These are phyloP conservation scores for Nymphaea thermarum DNA, from an alignment of 164 flowering plant species.

Conservation along the genomic window DNA sequence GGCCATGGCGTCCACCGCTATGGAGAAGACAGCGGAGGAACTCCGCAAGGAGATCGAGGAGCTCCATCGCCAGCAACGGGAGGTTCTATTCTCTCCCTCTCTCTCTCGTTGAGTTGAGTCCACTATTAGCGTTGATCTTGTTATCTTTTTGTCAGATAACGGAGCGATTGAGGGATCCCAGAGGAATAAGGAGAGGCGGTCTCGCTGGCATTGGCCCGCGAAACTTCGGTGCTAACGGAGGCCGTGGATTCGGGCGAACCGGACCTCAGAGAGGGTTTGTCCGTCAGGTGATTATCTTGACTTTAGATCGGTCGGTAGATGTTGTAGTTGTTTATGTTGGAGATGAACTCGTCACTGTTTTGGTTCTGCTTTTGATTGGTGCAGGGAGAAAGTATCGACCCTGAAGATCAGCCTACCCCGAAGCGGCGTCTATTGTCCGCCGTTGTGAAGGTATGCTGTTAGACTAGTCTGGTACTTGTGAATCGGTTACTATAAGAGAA, in stretches of 20 bases:
- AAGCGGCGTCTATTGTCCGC: constrained; percentile 82
- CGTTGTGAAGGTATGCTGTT: constrained; percentile 60
- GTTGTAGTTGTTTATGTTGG: no score
- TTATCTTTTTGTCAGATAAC: constrained; percentile 39
- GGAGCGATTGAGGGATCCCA: constrained; percentile 84
- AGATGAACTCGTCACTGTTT: no score
- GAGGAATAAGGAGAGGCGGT: constrained; percentile 68
- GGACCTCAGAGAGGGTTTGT: constrained; percentile 44
- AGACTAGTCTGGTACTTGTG: background rate
- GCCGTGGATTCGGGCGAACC: constrained; percentile 31
- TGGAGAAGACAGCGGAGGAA: constrained; percentile 76
- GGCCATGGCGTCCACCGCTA: constrained; percentile 27
- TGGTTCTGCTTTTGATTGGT: no score
- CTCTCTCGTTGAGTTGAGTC: background rate
- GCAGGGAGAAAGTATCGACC: constrained; percentile 56
- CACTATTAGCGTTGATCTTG: background rate
- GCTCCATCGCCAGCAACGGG: constrained; percentile 81
- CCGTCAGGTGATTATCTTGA: constrained; percentile 36
- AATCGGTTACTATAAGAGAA: constrained; percentile 3
- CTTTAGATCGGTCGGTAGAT: no score
- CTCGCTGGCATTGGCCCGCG: background rate
- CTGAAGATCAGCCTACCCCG: constrained; percentile 62
- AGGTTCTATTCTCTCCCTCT: constrained; percentile 29
- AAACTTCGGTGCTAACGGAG: constrained; percentile 10
- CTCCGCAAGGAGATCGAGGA: constrained; percentile 91